Evolutionary conservation across 768 basidiomycete species (phyloP).

Genomic region (Tricholoma bakamatsutake): DNA sequence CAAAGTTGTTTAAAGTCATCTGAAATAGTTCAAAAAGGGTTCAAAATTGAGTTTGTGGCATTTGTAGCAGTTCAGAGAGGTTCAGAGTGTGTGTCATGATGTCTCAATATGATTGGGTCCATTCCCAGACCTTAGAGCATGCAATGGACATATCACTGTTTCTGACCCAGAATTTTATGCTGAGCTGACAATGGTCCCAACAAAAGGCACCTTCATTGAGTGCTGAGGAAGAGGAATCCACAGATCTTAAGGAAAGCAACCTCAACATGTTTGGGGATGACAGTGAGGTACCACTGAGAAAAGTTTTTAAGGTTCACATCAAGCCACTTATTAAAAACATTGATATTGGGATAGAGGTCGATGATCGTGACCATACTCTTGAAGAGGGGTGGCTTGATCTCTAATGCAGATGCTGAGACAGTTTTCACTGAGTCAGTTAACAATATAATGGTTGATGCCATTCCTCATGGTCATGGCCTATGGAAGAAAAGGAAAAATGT

Average conservation of each 20-base stretch:
- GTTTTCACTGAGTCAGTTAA: background rate
- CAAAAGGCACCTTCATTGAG: background rate
- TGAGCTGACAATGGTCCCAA: background rate
- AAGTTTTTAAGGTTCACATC: background rate
- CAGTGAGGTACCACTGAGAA: slow-evolving; percentile 3
- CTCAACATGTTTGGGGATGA: slow-evolving; percentile 3
- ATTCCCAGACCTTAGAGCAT: too few relatives aligned
- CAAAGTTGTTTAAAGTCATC: too few relatives aligned
- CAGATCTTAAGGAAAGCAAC: background rate
- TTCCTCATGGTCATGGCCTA: too few relatives aligned
- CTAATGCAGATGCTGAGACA: background rate
- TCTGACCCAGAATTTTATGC: slow-evolving; percentile 5
- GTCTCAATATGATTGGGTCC: too few relatives aligned
- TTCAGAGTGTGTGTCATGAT: too few relatives aligned
- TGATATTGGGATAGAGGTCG: background rate
- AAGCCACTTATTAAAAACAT: background rate
- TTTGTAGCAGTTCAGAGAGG: too few relatives aligned
- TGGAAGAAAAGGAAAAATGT: too few relatives aligned
- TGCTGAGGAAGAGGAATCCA: background rate
- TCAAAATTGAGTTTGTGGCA: too few relatives aligned
- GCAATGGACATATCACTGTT: too few relatives aligned
- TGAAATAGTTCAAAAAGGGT: too few relatives aligned
- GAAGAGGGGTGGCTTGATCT: background rate
- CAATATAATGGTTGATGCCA: background rate
- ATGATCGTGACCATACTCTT: background rate